Evolutionary conservation across 2,329 filamentous ascomycete species (phyloP).

Genomic region (Aspergillus cejpii): DNA sequence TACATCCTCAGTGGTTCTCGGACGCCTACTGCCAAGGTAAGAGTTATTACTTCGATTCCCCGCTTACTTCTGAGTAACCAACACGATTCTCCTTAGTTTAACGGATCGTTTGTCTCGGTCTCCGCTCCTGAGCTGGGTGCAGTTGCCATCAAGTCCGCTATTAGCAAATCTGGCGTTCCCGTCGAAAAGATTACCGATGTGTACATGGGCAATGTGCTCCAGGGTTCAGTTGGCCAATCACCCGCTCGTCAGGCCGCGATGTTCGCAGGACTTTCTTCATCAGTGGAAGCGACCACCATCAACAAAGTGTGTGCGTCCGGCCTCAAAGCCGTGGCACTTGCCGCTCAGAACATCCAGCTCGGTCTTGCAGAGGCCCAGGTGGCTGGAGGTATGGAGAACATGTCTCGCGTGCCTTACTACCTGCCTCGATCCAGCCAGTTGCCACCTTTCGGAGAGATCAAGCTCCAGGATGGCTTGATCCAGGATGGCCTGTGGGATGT

Average conservation of each 20-base stretch:
- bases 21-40: constrained; percentile 82
- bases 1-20: constrained; percentile 88
- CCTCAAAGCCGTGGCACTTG: constrained; percentile 82
- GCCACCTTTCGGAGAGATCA: constrained; percentile 78
- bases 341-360: constrained; percentile 90
- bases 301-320: constrained; percentile 98
- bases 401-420: constrained; percentile 91
- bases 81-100: constrained; percentile 61
- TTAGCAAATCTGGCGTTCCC: constrained; percentile 79
- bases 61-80: constrained; percentile 6
- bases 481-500: constrained; percentile 95
- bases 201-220: constrained; percentile 95
- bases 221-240: constrained; percentile 76
- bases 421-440: constrained; percentile 72
- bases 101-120: constrained; percentile 78
- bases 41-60: not conserved
- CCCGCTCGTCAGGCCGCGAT: constrained; percentile 86
- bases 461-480: constrained; percentile 84
- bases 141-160: constrained; percentile 81
- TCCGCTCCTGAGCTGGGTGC: constrained; percentile 84
- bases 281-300: constrained; percentile 80
- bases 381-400: constrained; percentile 96
- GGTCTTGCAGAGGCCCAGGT: constrained; percentile 82
- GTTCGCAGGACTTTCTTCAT: constrained; percentile 75
- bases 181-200: constrained; percentile 77